Base-by-base conservation (phyloP, 805 yeast genomes). In the Zygoascus biomembranicola region DNA sequence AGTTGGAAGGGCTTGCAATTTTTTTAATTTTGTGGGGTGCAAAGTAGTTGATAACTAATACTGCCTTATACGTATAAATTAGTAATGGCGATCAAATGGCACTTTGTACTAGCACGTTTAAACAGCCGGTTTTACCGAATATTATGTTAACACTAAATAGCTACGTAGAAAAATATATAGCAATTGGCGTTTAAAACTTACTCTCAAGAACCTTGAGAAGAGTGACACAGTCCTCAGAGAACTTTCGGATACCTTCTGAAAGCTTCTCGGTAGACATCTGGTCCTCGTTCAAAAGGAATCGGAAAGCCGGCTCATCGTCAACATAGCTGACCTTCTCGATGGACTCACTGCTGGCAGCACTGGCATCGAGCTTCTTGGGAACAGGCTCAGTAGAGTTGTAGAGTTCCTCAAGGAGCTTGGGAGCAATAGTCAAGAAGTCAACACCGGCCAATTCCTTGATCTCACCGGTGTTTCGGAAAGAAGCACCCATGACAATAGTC, bases 401-500 rank as follows among this genome's bases (percentile, higher is more conserved):
- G 69, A 92, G 81, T 75, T 87, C 85, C 75, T 92, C 97, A 72
- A 94, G 83, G 67, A 94, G 79, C 69, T 79, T 80, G 71, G 98
- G 98, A 65, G 98, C 79, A 67, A 94, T 90, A 69, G 99, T 94
- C 75, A 94, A 79, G 82, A 77, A 90, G 73, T 94, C 99, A 69
- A 88, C 84, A 73, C 99, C 99, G 56, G 99, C 97, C 66, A 94
- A 79, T 65, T 95, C 96, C 74, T 84, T 85, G 75, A 94, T 88
- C 78, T 92, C 99, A 63, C 90, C 96, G 59, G 77, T 73, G 80
- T 90, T 94, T 84, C 99, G 92, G 90, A 94, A 92, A 56, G 98
- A 92, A 57, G 99, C 99, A 75, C 99, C 99, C 99, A 94, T 94
- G 69, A 94, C 98, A 70, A 94, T 90, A 72, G 99, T 94, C 67